Base-by-base conservation (phyloP, 2,329 filamentous ascomycete genomes). In the Tolypocladium capitatum region DNA sequence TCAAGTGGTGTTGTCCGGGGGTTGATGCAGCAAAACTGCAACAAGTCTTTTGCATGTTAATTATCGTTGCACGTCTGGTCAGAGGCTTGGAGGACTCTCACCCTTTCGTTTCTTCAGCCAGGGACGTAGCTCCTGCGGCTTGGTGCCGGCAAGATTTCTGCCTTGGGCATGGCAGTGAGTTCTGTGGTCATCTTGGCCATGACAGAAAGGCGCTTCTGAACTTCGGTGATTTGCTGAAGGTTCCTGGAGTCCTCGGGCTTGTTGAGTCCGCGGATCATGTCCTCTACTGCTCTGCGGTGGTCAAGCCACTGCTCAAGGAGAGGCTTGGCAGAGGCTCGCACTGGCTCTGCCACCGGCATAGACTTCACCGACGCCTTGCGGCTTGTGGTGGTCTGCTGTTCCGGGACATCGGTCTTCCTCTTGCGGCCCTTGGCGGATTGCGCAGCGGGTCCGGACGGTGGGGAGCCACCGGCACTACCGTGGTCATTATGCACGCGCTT, bases 401-500 rank as follows among this genome's bases (percentile, higher is more conserved):
- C 72, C 27, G 68, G 56, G 24, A 63, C 61, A 18, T 80, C 75
- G 54, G 68, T 74, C 73, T 78, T 80, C 51, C 75, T 68, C 72
- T 79, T 79, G 55, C 75, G 73, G 53, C 72, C 69, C 66, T 77
- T 76, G 59, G 64, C 54, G 45, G 67, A 60, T 35, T 64, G 56
- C 31, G 55, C 56, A 33, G 49, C 52, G 40, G 56, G 47, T 24
- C 56, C 60, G 27, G 66, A 58, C 10, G 68, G 62, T 9, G 70
- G 68, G 32, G 74, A 72, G 24, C 63, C 68, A 40, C 58, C 56
- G 38, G 66, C 58, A 53, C 65, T 68, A 40, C 71, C 69, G 51
- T 72, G 71, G 59, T 80, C 77, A 55, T 81, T 81, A 70, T 97
- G 91, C 8, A 96, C 90, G 52, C 91, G 84, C 70, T 88, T 87